These are phyloP conservation scores for Raddia distichophylla DNA, from an alignment of 176 grass and related monocot genomes.

Conservation along the genomic window DNA sequence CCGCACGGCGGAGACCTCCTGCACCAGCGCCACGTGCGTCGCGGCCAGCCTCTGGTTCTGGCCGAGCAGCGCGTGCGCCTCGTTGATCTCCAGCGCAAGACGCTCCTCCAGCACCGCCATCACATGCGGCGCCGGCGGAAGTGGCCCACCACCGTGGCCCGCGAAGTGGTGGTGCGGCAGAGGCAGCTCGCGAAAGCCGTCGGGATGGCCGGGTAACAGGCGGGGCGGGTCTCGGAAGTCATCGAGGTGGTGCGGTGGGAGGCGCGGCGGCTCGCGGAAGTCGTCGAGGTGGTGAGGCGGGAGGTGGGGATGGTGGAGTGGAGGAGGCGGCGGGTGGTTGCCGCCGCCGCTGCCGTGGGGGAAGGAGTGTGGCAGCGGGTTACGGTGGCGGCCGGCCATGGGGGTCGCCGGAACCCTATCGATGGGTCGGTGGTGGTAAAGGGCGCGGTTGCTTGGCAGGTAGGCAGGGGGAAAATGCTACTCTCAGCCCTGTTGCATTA, in stretches of 20 bases:
- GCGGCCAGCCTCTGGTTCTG: slow-evolving; percentile 95
- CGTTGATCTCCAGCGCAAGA: slow-evolving; percentile 76
- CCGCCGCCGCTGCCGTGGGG: slow-evolving; percentile 25
- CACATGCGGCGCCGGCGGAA: slow-evolving; percentile 45
- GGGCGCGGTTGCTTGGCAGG: too few relatives aligned
- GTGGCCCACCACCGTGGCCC: slow-evolving; percentile 37
- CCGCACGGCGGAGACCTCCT: slow-evolving; percentile 77
- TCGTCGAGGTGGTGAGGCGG: slow-evolving; percentile 50
- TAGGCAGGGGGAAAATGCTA: too few relatives aligned
- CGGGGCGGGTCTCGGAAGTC: slow-evolving; percentile 50
- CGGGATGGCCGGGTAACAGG: slow-evolving; percentile 42
- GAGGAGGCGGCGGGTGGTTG: slow-evolving; percentile 42
- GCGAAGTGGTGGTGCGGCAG: slow-evolving; percentile 48
- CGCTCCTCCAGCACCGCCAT: slow-evolving; percentile 79
- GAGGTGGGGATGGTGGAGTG: slow-evolving; percentile 36
- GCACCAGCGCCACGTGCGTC: slow-evolving; percentile 92
- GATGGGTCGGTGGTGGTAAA: neutral
- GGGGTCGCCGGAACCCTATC: slow-evolving; percentile 52
- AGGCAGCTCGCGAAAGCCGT: slow-evolving; percentile 41
- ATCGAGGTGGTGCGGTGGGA: slow-evolving; percentile 42
- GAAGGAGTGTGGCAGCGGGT: slow-evolving; percentile 35
- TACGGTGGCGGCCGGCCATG: slow-evolving; percentile 71
- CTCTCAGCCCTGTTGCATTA: too few relatives aligned
- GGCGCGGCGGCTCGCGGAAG: slow-evolving; percentile 48
- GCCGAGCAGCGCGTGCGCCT: slow-evolving; percentile 71